These are phyloP conservation scores for Lathyrus oleraceus DNA, from an alignment of 306 rosid species.

Conservation along the genomic window DNA sequence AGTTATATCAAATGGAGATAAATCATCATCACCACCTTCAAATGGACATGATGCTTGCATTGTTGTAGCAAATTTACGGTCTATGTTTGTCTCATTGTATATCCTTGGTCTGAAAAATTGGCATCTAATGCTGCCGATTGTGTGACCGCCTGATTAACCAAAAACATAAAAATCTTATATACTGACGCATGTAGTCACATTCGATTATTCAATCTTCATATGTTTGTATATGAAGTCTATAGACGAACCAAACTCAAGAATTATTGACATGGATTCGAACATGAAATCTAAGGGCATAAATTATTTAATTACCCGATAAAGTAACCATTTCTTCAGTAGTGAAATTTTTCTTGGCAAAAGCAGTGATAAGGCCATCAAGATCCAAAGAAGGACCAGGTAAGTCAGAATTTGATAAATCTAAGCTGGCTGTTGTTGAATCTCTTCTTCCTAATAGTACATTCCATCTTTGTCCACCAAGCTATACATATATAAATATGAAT, in stretches of 20 bases:
- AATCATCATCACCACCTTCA: conserved; percentile 30
- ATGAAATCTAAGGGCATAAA: too few relatives aligned
- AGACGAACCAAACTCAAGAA: too few relatives aligned
- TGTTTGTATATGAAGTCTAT: too few relatives aligned
- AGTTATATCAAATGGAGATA: conserved; percentile 10
- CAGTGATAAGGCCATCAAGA: conserved; percentile 41
- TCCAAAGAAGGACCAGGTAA: conserved; percentile 49
- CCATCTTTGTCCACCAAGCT: conserved; percentile 51
- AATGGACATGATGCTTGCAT: conserved; percentile 36
- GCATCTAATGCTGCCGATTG: conserved; percentile 45
- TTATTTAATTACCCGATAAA: conserved; percentile 45
- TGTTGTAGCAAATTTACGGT: conserved; percentile 22
- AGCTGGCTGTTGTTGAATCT: conserved; percentile 58
- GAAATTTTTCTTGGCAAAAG: conserved; percentile 47
- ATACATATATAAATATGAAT: background rate
- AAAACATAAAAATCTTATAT: background rate
- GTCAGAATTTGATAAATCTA: conserved; percentile 36
- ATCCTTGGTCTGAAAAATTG: conserved; percentile 22
- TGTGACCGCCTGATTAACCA: conserved; percentile 40
- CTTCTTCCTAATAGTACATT: conserved; percentile 48
- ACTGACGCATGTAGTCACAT: background rate
- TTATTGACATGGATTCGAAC: too few relatives aligned
- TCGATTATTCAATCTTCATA: background rate
- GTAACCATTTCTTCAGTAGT: conserved; percentile 43
- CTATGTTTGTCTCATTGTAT: conserved; percentile 47